These are phyloP conservation scores for Cytospora leucostoma DNA, from an alignment of 2,329 filamentous ascomycete genomes.

Conservation along the genomic window DNA sequence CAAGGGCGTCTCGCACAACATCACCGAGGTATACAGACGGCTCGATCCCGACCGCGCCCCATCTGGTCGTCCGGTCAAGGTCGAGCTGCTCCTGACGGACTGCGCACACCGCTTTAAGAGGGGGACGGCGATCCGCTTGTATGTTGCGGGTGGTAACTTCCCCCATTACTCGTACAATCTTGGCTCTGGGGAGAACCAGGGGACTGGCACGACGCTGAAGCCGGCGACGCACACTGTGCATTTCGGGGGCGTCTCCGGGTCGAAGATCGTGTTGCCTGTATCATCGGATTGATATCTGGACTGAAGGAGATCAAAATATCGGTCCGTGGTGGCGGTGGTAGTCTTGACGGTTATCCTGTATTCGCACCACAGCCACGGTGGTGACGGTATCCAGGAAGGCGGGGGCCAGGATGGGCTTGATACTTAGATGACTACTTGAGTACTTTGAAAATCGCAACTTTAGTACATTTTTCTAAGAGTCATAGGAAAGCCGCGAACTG, in stretches of 20 bases:
- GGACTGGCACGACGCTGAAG: constrained; percentile 23
- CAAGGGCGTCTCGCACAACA: constrained; percentile 31
- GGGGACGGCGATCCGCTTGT: constrained; percentile 30
- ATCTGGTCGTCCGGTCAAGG: background rate
- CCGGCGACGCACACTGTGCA: constrained; percentile 26
- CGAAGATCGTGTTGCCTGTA: constrained; percentile 20
- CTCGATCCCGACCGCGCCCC: constrained; percentile 25
- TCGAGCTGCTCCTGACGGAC: constrained; percentile 28
- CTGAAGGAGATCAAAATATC: no score
- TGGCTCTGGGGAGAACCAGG: constrained; percentile 30
- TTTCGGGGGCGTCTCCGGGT: background rate
- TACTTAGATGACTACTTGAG: no score
- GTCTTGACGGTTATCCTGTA: no score
- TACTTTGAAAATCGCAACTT: no score
- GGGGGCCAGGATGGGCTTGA: no score
- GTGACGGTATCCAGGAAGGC: no score
- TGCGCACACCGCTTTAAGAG: constrained; percentile 31
- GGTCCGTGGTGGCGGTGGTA: no score
- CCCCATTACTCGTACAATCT: constrained; percentile 29
- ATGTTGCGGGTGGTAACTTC: constrained; percentile 32
- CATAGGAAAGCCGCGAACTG: no score
- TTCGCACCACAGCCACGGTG: no score
- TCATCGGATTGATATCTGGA: background rate
- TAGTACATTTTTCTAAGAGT: no score
- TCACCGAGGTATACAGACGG: constrained; percentile 31